Evolutionary conservation across 805 yeast species (phyloP), one percentile per base, ranked within the genome.

Genomic region (Zygotorulaspora chibaensis): DNA sequence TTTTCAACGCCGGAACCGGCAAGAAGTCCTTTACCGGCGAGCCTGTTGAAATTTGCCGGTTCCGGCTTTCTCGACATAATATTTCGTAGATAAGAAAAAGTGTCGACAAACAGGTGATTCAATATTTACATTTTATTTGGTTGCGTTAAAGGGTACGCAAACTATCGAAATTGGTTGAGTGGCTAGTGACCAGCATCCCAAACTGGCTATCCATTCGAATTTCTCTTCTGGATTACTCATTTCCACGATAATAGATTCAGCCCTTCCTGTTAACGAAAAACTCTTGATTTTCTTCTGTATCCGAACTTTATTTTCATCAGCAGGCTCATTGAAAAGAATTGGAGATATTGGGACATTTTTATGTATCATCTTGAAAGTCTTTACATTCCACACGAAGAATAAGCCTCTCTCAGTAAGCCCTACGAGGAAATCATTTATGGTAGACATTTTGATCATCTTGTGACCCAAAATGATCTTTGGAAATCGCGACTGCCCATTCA

Each of bases 351-450:
- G 56, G 2, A 66, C 49, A 29, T 60, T 52, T 27, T 56, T 58
- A 28, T 53, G 43, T 5, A 62, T 34, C 11, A 50, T 40, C 40
- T 47, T 56, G 31, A 48, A 36, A 6, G 37, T 48, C 3, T 39
- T 30, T 20, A 66, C 37, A 46, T 63, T 47, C 66, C 67, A 63
- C 6, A 57, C 59, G 38, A 75, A 72, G 11, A 83, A 53, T 0
- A 78, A 63, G 0, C 89, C 89, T 26, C 74, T 69, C 38, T 81
- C 81, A 0, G 87, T 79, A 0, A 83, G 71, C 17, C 80, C 58
- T 9, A 75, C 75, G 70, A 82, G 76, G 54, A 68, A 80, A 12
- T 58, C 54, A 8, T 70, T 66, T 18, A 55, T 54, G 2, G 63
- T 58, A 30, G 61, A 64, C 20, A 73, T 43, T n/a, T 72, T 75